Percentiles rank a stretch among this genome's conserved stretches.
These are phyloP conservation scores for Echinochloa phyllopogon DNA, from an alignment of 176 grass and related monocot species.

Conservation along the genomic window DNA sequence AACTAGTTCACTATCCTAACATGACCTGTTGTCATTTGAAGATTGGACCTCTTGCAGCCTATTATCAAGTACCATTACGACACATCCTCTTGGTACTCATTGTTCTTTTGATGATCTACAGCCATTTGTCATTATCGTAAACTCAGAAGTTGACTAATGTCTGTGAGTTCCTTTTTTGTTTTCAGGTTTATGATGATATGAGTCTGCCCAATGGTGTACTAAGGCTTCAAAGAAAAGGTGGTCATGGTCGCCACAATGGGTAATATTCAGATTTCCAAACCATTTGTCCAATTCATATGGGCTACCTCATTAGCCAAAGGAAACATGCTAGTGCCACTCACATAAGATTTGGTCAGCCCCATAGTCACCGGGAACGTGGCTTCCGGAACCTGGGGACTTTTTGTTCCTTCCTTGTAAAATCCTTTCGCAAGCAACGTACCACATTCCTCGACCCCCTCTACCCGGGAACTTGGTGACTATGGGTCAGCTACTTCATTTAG, in stretches of 20 bases:
- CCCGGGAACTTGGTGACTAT: too few relatives aligned
- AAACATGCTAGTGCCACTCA: conserved; percentile 29
- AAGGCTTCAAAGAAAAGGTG: conserved; percentile 84
- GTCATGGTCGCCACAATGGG: conserved; percentile 96
- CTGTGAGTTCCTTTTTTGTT: neutral
- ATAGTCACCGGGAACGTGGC: too few relatives aligned
- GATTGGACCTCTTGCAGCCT: conserved; percentile 80
- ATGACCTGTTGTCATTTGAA: conserved; percentile 43
- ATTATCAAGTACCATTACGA: conserved; percentile 92
- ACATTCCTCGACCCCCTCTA: too few relatives aligned
- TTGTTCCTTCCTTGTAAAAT: too few relatives aligned
- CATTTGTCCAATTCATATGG: conserved; percentile 22
- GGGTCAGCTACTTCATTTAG: conserved; percentile 27
- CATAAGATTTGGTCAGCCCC: conserved; percentile 5
- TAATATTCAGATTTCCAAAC: conserved; percentile 46
- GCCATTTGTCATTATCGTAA: conserved; percentile 11
- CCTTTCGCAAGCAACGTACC: too few relatives aligned
- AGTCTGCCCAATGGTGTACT: conserved; percentile 90
- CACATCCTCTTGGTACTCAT: conserved; percentile 82
- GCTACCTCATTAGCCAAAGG: conserved; percentile 6
- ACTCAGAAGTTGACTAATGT: conserved; percentile 25
- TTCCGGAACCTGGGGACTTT: too few relatives aligned
- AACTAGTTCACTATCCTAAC: conserved; percentile 27
- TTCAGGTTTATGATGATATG: conserved; percentile 92
- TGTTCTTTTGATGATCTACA: conserved; percentile 34